phyloP scores from a whole-genome alignment of 2,329 filamentous ascomycete species.

The Dactylellina leptospora region DNA sequence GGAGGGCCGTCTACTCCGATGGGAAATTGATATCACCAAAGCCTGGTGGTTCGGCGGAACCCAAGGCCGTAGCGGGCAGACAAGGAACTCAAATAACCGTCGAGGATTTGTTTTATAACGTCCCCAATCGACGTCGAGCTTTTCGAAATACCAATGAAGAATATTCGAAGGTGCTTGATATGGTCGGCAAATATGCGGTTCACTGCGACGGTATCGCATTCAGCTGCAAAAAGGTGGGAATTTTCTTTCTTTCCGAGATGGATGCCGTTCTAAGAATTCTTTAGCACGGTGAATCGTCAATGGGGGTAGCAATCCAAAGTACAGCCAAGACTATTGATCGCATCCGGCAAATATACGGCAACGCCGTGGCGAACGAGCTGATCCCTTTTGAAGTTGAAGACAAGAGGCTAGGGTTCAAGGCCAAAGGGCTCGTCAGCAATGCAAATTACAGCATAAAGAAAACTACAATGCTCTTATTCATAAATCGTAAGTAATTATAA shows the following conservation, averaged over 20 bases:
- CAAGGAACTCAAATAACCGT: constrained; percentile 94
- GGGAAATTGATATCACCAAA: constrained; percentile 84
- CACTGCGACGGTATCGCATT: constrained; percentile 93
- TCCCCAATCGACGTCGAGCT: constrained; percentile 84
- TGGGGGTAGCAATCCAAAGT: constrained; percentile 80
- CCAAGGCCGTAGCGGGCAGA: constrained; percentile 85
- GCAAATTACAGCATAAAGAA: constrained; percentile 95
- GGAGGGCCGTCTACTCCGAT: constrained; percentile 85
- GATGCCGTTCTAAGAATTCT: neutral
- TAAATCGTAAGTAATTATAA: constrained; percentile 76
- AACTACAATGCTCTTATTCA: constrained; percentile 87
- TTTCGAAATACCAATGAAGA: constrained; percentile 93
- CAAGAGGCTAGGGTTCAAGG: constrained; percentile 82
- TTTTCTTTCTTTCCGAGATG: neutral
- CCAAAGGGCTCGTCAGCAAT: constrained; percentile 83
- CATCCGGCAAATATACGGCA: constrained; percentile 89
- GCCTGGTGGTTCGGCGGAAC: constrained; percentile 84
- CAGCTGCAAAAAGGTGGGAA: constrained; percentile 80
- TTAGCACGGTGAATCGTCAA: constrained; percentile 79
- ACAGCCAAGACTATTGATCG: constrained; percentile 78
- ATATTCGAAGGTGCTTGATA: constrained; percentile 96
- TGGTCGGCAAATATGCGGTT: constrained; percentile 90
- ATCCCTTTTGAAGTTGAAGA: constrained; percentile 78
- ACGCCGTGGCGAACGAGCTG: constrained; percentile 84
- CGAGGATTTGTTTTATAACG: constrained; percentile 96